phyloP scores from a whole-genome alignment of 2,329 filamentous ascomycete species.

The Hymenoscyphus scutula region DNA sequence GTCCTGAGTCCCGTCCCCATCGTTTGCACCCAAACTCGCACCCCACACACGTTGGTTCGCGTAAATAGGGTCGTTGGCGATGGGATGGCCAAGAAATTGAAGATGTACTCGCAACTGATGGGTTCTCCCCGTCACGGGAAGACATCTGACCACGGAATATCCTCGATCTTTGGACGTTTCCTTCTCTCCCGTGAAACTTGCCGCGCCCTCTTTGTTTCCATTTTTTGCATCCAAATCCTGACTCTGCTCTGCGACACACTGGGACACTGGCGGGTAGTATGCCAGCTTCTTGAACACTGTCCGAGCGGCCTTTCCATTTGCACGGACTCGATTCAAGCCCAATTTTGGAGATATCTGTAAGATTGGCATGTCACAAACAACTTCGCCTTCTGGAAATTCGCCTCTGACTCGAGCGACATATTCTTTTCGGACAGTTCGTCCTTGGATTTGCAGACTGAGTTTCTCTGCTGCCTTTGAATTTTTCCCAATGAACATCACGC shows the following conservation, averaged over 20 bases:
- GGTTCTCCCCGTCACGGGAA: constrained; percentile 89
- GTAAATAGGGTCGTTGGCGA: constrained; percentile 97
- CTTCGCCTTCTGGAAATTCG: constrained; percentile 84
- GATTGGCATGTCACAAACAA: constrained; percentile 91
- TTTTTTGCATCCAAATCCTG: constrained; percentile 39
- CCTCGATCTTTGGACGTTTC: constrained; percentile 53
- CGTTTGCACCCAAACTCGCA: constrained; percentile 66
- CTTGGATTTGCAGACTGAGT: constrained; percentile 72
- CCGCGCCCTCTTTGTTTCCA: constrained; percentile 38
- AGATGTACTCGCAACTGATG: constrained; percentile 94
- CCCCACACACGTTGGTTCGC: constrained; percentile 93
- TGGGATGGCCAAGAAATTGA: constrained; percentile 91
- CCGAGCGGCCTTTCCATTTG: constrained; percentile 83
- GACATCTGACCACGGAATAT: constrained; percentile 92
- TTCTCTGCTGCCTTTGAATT: constrained; percentile 74
- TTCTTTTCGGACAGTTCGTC: constrained; percentile 86
- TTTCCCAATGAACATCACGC: constrained; percentile 98
- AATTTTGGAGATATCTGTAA: constrained; percentile 93
- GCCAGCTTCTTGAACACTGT: constrained; percentile 73
- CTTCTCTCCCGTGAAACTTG: background rate
- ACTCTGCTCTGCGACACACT: constrained; percentile 48
- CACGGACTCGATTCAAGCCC: constrained; percentile 89
- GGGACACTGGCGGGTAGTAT: constrained; percentile 15
- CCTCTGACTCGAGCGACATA: constrained; percentile 91
- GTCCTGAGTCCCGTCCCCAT: constrained; percentile 64